Evolutionary conservation across 768 basidiomycete genomes (phyloP).

Genomic region (Tricholoma sp.): DNA sequence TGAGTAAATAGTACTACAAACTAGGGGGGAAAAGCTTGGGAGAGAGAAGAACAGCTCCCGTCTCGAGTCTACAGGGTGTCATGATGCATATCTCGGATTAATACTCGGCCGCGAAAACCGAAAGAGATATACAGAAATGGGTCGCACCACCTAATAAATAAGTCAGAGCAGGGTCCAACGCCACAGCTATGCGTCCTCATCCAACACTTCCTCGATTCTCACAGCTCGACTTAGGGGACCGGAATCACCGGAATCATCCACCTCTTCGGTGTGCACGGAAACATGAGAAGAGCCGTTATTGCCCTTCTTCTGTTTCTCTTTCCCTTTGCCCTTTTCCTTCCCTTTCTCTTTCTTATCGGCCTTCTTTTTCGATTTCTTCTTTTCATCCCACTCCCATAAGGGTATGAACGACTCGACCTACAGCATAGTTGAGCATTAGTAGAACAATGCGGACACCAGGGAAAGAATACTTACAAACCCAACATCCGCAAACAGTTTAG

Average conservation of each 20-base stretch:
- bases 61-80: too few species aligned
- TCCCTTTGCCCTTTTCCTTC: slow-evolving; percentile 33
- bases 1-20: too few species aligned
- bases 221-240: slow-evolving; percentile 38
- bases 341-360: slow-evolving; percentile 42
- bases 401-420: slow-evolving; percentile 98
- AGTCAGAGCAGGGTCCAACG: background rate
- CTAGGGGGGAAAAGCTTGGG: too few species aligned
- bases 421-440: background rate
- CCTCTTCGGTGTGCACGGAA: slow-evolving; percentile 42
- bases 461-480: slow-evolving; percentile 74
- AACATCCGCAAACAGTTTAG: slow-evolving; percentile 95
- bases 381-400: slow-evolving; percentile 93
- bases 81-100: background rate
- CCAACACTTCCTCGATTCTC: slow-evolving; percentile 44
- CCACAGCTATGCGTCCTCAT: slow-evolving; percentile 29
- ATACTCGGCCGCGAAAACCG: background rate
- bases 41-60: too few species aligned
- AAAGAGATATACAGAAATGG: background rate
- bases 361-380: slow-evolving; percentile 67
- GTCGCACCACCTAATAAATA: background rate
- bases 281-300: slow-evolving; percentile 16
- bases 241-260: slow-evolving; percentile 37
- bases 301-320: slow-evolving; percentile 38
- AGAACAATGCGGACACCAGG: background rate